Conservation (phyloP, 495 filamentous ascomycete genomes). For the Chaetomium cochliodes region DNA sequence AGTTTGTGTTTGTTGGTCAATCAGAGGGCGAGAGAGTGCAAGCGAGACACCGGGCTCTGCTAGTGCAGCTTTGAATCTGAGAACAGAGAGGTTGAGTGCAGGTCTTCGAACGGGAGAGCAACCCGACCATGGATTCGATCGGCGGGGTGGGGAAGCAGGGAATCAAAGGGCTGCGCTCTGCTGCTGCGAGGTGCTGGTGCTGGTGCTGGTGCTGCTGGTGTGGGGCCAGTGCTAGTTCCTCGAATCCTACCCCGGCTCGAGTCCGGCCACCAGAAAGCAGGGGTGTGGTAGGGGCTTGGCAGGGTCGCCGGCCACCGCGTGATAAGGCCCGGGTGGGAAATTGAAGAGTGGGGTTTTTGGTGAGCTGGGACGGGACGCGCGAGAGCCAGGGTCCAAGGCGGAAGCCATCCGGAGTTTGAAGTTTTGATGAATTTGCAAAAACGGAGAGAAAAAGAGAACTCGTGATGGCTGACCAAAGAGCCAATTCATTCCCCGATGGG, state of each 20-base stretch:
- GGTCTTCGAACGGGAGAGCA: constrained; percentile 7
- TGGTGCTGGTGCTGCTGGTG: neutral
- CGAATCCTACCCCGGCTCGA: neutral
- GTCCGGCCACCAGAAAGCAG: constrained; percentile 10
- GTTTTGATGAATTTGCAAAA: too few relatives aligned
- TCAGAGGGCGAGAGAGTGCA: neutral
- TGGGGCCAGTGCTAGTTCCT: too few relatives aligned
- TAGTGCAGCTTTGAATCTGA: neutral
- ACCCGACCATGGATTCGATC: constrained; percentile 9
- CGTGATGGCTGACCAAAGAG: too few relatives aligned
- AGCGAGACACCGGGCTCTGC: constrained; percentile 2
- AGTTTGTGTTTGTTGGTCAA: neutral
- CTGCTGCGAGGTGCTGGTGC: neutral
- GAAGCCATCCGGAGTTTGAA: neutral
- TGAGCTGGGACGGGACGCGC: neutral
- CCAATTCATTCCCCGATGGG: too few relatives aligned
- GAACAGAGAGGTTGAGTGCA: neutral
- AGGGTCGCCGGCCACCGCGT: constrained; percentile 6
- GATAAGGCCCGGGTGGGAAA: constrained; percentile 22
- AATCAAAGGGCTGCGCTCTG: neutral
- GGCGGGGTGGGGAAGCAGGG: constrained; percentile 8
- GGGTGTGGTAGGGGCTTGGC: neutral
- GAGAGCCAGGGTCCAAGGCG: neutral
- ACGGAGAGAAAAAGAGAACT: too few relatives aligned
- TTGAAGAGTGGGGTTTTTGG: constrained; percentile 14